These are phyloP conservation scores for Pichia sp. DNA, from an alignment of 1,139 yeast genomes.

Conservation along the genomic window DNA sequence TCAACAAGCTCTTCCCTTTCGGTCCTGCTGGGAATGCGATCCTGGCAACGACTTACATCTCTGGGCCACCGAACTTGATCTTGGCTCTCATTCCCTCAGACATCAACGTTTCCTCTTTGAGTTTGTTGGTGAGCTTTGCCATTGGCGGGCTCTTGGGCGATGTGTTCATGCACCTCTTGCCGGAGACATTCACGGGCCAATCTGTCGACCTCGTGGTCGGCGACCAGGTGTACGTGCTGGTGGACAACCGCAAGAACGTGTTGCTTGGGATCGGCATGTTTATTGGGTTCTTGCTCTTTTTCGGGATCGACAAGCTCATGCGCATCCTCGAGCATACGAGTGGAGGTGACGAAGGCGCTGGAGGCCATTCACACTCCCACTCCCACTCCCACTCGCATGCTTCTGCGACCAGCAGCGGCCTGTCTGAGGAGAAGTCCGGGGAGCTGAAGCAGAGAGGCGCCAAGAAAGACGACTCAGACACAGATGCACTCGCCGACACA, in stretches of 20 bases:
- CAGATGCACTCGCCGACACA: neutral
- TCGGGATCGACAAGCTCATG: constrained; percentile 52
- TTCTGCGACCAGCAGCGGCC: constrained; percentile 4
- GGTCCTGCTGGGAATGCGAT: constrained; percentile 56
- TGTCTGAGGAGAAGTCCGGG: neutral
- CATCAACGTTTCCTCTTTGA: constrained; percentile 44
- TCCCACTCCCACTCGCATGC: constrained; percentile 2
- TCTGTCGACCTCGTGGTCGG: constrained; percentile 37
- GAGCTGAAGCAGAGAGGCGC: constrained; percentile 6
- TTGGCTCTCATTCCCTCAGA: constrained; percentile 48
- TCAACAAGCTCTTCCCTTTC: constrained; percentile 45
- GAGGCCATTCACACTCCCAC: constrained; percentile 39
- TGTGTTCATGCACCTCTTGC: constrained; percentile 59
- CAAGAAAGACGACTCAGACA: constrained; percentile 11
- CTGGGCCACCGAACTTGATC: constrained; percentile 57
- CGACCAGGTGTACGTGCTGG: constrained; percentile 26
- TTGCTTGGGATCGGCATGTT: constrained; percentile 51
- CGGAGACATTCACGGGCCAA: constrained; percentile 57
- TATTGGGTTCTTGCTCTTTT: constrained; percentile 52
- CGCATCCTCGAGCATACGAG: constrained; percentile 44
- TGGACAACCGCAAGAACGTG: constrained; percentile 45
- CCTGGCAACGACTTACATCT: constrained; percentile 56
- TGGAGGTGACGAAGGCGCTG: constrained; percentile 38
- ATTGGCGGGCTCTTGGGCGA: constrained; percentile 69
- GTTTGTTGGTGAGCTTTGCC: constrained; percentile 59